Percentiles rank a stretch among this genome's conserved stretches.
phyloP scores from a whole-genome alignment of 352 stramenopile species.

The Aphanomyces euteiches region DNA sequence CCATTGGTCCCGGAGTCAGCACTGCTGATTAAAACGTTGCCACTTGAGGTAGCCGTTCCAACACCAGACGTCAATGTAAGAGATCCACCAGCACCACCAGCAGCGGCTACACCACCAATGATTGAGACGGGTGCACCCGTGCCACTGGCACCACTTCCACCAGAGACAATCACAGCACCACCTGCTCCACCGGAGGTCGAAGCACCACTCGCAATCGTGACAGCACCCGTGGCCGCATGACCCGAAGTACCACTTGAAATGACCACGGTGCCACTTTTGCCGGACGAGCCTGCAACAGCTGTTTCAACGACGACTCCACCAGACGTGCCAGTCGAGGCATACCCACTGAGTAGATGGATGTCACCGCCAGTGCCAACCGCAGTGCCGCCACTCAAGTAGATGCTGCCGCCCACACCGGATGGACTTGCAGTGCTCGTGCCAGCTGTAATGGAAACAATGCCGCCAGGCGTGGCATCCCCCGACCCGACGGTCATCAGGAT shows the following conservation, averaged over 20 bases:
- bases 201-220: slow-evolving; percentile 31
- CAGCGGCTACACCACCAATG: too few relatives aligned
- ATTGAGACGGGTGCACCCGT: too few relatives aligned
- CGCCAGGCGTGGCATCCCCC: slow-evolving; percentile 23
- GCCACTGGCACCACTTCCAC: too few relatives aligned
- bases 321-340: slow-evolving; percentile 20
- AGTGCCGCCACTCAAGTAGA: slow-evolving; percentile 31
- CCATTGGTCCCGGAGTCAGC: too few relatives aligned
- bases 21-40: too few relatives aligned
- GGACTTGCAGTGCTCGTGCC: slow-evolving; percentile 15
- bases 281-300: not conserved
- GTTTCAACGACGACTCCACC: not conserved
- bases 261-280: slow-evolving; percentile 26
- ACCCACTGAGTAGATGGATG: slow-evolving; percentile 36
- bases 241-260: slow-evolving; percentile 33
- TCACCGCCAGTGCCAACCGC: slow-evolving; percentile 38
- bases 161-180: too few relatives aligned
- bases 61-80: too few relatives aligned
- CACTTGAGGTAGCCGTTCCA: too few relatives aligned
- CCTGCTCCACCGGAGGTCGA: slow-evolving; percentile 32
- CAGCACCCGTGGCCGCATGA: slow-evolving; percentile 29
- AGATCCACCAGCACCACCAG: too few relatives aligned
- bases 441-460: slow-evolving; percentile 30
- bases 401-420: slow-evolving; percentile 23
- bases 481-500: slow-evolving; percentile 28